Evolutionary conservation across 202 grass and related monocot species (phyloP), one percentile per base, ranked within the genome.

Genomic region (Schoenoplectus triqueter): DNA sequence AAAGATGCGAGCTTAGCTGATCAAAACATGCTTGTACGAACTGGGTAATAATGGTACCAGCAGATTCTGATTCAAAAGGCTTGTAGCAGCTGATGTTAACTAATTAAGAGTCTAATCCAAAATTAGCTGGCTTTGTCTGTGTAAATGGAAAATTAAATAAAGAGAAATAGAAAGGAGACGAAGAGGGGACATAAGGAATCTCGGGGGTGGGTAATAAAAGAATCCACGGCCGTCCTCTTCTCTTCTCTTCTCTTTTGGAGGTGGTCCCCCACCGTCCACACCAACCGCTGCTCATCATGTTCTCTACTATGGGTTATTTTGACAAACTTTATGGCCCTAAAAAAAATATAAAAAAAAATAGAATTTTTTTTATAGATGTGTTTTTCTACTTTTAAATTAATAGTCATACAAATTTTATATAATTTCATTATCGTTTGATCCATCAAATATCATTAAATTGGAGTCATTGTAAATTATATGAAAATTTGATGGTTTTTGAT

Each of bases 1-100:
- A 78, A 78, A 78, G 22, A 41, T 78, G 74, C 11, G 73, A 59
- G 50, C 74, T 78, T 41, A 78, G 20, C 74, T 78, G 52, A 78
- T 56, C 13, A 6, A 42, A 78, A 78, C 74, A 78, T 78, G 74
- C 13, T 31, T 59, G 52, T 78, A 60, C 74, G 71, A 31, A 7
- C 49, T 56, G 48, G 14, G 72, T 42, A 59, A 78, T 78, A 57
- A 78, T 78, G 51, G 74, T n/a, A 78, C 22, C 74, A 60, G 59
- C 51, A 78, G 52, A 78, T 78, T 59, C 52, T 59, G 50, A 78
- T 78, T 78, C 10, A 31, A 73, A 75, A 75, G 20, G 50, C 22
- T 14, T 18, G 15, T 54, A 75, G 72, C 10, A 31, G 71, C 18
- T 73, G 46, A 73, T 73, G 46, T 73, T 50, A 73, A 73, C 48